Evolutionary conservation across 2,329 filamentous ascomycete genomes (phyloP).

Genomic region (Blastomyces percursus): DNA sequence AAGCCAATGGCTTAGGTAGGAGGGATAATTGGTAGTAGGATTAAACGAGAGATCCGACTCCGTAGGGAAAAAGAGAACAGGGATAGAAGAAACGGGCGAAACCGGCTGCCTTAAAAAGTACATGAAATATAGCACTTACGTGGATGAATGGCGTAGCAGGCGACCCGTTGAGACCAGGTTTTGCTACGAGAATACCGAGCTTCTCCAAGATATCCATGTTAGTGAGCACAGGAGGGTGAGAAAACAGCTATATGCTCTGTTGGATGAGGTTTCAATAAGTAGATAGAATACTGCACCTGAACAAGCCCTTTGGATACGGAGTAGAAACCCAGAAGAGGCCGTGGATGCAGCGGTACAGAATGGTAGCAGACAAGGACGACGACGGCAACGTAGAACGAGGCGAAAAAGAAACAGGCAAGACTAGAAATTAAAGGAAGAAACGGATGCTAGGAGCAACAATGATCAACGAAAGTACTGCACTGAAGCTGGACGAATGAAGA

Average conservation of each 20-base stretch:
- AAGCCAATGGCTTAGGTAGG: not conserved
- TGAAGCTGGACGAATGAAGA: constrained; percentile 12
- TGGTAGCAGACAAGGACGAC: constrained; percentile 11
- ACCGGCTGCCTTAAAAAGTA: not conserved
- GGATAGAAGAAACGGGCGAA: not conserved
- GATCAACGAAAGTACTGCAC: constrained; percentile 13
- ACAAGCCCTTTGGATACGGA: constrained; percentile 6
- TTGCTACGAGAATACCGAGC: constrained; percentile 8
- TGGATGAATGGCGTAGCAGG: not conserved
- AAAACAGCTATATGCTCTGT: not conserved
- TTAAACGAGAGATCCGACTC: not conserved
- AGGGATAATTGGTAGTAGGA: not conserved
- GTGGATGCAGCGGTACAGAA: constrained; percentile 8
- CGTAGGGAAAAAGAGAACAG: not conserved
- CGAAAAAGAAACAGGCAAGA: not conserved
- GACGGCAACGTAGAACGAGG: constrained; percentile 21
- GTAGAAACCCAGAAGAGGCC: constrained; percentile 5
- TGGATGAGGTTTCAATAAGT: not conserved
- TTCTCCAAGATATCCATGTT: constrained; percentile 12
- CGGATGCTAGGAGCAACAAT: constrained; percentile 47
- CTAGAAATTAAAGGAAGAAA: constrained; percentile 38
- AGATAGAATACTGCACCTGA: constrained; percentile 4
- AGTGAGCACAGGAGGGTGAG: constrained; percentile 1
- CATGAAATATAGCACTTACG: not conserved
- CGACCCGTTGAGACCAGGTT: not conserved